These are phyloP conservation scores for Lasiosphaeriaceae sp. DNA, from an alignment of 495 filamentous ascomycete genomes.

Conservation along the genomic window DNA sequence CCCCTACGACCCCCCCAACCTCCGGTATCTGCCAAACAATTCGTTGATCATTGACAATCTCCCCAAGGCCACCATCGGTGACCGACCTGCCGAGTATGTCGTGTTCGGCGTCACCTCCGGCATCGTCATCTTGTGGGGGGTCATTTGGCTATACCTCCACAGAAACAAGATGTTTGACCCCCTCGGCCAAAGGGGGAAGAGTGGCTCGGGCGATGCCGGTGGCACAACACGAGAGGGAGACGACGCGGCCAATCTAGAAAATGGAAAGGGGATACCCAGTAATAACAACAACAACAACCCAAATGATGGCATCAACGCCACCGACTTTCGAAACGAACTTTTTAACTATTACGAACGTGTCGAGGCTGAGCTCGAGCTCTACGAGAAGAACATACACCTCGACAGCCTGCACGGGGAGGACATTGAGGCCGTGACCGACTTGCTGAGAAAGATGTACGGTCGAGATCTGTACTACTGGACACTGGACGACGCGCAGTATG, in stretches of 20 bases:
- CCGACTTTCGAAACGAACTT: neutral
- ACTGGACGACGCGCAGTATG: neutral
- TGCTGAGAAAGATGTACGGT: slow-evolving; percentile 10
- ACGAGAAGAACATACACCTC: slow-evolving; percentile 3
- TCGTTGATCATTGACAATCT: slow-evolving; percentile 18
- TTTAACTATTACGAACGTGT: slow-evolving; percentile 4
- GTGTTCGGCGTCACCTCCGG: slow-evolving; percentile 5
- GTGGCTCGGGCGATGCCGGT: too few species aligned
- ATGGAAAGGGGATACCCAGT: neutral
- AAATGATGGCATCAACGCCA: neutral
- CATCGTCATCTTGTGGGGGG: neutral
- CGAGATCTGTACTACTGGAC: neutral
- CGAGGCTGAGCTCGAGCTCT: slow-evolving; percentile 3
- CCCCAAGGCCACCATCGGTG: slow-evolving; percentile 1
- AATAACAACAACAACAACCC: neutral
- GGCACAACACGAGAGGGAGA: neutral
- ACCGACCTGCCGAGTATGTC: slow-evolving; percentile 1
- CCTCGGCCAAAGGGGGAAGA: neutral
- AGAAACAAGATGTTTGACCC: neutral
- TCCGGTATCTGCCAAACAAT: neutral
- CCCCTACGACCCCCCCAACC: neutral
- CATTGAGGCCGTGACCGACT: slow-evolving; percentile 3
- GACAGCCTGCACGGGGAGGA: slow-evolving; percentile 3
- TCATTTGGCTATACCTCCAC: slow-evolving; percentile 1
- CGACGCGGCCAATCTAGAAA: neutral